phyloP scores from a whole-genome alignment of 1,284 basidiomycete genomes.

The Entoloma clypeatum region DNA sequence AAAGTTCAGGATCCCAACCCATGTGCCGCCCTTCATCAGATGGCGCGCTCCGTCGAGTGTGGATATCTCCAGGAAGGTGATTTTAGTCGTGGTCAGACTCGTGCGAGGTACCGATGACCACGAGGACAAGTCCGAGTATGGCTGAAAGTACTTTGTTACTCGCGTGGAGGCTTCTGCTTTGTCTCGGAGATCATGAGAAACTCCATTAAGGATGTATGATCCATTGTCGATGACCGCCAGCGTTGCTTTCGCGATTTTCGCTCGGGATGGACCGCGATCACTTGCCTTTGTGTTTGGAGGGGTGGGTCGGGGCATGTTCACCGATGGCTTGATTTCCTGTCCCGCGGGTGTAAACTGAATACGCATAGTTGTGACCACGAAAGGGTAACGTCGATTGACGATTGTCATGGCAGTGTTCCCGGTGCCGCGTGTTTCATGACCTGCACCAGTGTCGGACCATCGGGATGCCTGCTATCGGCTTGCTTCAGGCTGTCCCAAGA shows the following conservation, averaged over 20 bases:
- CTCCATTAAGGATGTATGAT: constrained; percentile 22
- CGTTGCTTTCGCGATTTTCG: constrained; percentile 33
- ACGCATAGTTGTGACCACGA: too few species aligned
- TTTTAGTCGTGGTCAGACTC: constrained; percentile 21
- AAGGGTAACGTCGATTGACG: too few species aligned
- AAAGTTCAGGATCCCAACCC: constrained; percentile 65
- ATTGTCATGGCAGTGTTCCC: too few species aligned
- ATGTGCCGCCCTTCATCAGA: constrained; percentile 24
- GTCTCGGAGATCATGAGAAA: constrained; percentile 24
- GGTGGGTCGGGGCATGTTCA: too few species aligned
- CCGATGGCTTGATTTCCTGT: too few species aligned
- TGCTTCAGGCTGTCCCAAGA: too few species aligned
- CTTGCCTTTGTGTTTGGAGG: too few species aligned
- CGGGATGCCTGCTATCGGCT: too few species aligned
- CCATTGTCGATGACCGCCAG: constrained; percentile 33
- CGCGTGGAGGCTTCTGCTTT: constrained; percentile 24
- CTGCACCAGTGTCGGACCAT: too few species aligned
- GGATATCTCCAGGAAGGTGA: constrained; percentile 48
- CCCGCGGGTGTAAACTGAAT: too few species aligned
- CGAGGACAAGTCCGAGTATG: constrained; percentile 28
- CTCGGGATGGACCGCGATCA: constrained; percentile 19
- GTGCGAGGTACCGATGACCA: constrained; percentile 17
- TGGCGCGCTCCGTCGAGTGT: constrained; percentile 50
- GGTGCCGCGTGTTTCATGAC: too few species aligned
- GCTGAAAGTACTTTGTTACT: constrained; percentile 31